Evolutionary conservation across 2,329 filamentous ascomycete genomes (phyloP).

Genomic region (Onygenales sp.): DNA sequence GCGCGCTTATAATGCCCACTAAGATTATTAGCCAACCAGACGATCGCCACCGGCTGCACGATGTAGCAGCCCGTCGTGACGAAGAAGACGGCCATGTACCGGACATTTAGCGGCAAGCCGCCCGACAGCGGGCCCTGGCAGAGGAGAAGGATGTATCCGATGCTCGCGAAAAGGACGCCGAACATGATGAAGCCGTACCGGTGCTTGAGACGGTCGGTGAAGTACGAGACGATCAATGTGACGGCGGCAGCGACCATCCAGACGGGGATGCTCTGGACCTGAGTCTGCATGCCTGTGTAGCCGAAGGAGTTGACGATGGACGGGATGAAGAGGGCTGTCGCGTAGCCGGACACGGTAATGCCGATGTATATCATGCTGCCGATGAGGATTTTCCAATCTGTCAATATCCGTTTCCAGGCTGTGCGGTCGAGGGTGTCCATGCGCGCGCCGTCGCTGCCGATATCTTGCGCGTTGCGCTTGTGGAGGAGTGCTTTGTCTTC

Average conservation of each 20-base stretch:
- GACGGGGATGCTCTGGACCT: conserved; percentile 28
- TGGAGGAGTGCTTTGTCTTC: conserved; percentile 19
- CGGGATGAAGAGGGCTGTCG: conserved; percentile 25
- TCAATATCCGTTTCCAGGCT: conserved; percentile 19
- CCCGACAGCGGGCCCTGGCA: conserved; percentile 17
- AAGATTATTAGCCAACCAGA: conserved; percentile 59
- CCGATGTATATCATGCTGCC: conserved; percentile 25
- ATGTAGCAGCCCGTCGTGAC: conserved; percentile 25
- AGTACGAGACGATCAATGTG: conserved; percentile 19
- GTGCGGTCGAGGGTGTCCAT: conserved; percentile 21
- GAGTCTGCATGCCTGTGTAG: conserved; percentile 22
- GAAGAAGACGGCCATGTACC: conserved; percentile 20
- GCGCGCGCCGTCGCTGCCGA: conserved; percentile 15
- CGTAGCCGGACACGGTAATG: conserved; percentile 26
- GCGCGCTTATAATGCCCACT: conserved; percentile 62
- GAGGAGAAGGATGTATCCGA: conserved; percentile 27
- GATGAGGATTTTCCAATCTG: conserved; percentile 25
- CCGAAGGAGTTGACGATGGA: conserved; percentile 26
- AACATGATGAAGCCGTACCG: conserved; percentile 28
- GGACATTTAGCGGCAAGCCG: conserved; percentile 14
- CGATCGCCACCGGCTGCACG: conserved; percentile 53
- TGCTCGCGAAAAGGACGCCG: conserved; percentile 22
- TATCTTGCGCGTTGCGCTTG: conserved; percentile 16
- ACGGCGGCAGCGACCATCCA: conserved; percentile 22
- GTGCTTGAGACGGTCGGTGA: conserved; percentile 22